Evolutionary conservation across 2,329 filamentous ascomycete species (phyloP).

Genomic region (Ophioceras dolichostomum): DNA sequence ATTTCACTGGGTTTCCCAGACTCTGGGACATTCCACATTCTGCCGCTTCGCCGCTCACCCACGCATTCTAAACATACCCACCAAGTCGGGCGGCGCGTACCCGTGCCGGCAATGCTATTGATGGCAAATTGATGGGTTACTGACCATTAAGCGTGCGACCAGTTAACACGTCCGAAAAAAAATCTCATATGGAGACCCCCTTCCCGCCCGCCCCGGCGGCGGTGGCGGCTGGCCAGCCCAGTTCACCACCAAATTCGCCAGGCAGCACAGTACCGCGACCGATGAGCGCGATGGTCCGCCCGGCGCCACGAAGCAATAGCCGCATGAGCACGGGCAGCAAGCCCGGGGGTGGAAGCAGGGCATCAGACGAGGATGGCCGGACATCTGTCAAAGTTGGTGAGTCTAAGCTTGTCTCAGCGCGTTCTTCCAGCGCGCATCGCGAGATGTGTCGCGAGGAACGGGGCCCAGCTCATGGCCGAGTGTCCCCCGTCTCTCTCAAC

Average conservation of each 20-base stretch:
- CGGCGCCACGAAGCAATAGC: slow-evolving; percentile 63
- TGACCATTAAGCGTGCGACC: background rate
- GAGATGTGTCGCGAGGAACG: too few species aligned
- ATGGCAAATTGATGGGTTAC: too few species aligned
- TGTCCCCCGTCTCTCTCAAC: too few species aligned
- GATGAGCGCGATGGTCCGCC: slow-evolving; percentile 68
- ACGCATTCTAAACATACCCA: too few species aligned
- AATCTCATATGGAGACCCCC: slow-evolving; percentile 7
- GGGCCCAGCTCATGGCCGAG: too few species aligned
- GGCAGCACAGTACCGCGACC: slow-evolving; percentile 47
- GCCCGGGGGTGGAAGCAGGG: slow-evolving; percentile 61
- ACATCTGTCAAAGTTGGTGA: slow-evolving; percentile 94
- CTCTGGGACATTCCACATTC: too few species aligned
- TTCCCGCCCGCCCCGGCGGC: slow-evolving; percentile 9
- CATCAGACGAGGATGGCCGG: slow-evolving; percentile 80
- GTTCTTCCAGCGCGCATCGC: background rate
- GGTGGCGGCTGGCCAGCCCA: slow-evolving; percentile 52
- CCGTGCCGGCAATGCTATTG: too few species aligned
- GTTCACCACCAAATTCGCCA: slow-evolving; percentile 59
- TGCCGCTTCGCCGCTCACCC: too few species aligned
- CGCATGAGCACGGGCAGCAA: slow-evolving; percentile 78
- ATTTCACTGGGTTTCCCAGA: too few species aligned
- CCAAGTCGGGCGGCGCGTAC: too few species aligned
- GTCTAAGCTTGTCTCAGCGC: slow-evolving; percentile 25
- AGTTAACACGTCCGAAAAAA: slow-evolving; percentile 1